A percentile compares a stretch with the other conserved stretches of the same genome.
Evolutionary conservation across 2,329 filamentous ascomycete genomes (phyloP).

Genomic region (Epichloe scottii): DNA sequence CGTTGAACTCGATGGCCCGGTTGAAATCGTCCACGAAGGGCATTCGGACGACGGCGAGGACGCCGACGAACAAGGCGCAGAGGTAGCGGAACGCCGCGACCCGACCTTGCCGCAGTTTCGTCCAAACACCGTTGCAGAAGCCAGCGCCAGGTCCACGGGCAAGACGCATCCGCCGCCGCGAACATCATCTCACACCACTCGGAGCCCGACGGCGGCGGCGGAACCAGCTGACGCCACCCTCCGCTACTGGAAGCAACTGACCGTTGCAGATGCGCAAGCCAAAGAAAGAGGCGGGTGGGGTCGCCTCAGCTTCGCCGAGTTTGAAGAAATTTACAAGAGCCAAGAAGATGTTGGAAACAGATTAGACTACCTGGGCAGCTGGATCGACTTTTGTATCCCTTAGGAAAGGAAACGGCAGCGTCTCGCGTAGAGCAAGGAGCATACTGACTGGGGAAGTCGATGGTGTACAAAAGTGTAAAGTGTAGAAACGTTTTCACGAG

Average conservation of each 20-base stretch:
- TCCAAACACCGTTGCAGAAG: conserved; percentile 33
- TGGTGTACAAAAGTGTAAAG: no score
- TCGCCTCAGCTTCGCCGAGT: conserved; percentile 65
- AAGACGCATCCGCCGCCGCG: background rate
- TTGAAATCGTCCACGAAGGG: conserved; percentile 14
- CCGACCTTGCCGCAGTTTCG: conserved; percentile 58
- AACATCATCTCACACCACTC: background rate
- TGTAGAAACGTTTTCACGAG: no score
- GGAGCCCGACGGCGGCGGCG: conserved; percentile 5
- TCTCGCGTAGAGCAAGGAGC: background rate
- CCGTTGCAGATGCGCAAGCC: conserved; percentile 56
- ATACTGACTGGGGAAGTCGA: no score
- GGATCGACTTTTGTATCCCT: conserved; percentile 74
- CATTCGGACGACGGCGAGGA: conserved; percentile 1
- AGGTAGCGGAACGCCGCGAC: conserved; percentile 29
- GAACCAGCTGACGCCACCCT: conserved; percentile 20
- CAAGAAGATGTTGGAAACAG: conserved; percentile 49
- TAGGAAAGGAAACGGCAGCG: conserved; percentile 18
- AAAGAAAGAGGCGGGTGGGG: conserved; percentile 65
- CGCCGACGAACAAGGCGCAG: conserved; percentile 9
- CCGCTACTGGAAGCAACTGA: conserved; percentile 41
- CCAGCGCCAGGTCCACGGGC: conserved; percentile 7
- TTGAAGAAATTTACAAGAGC: conserved; percentile 61
- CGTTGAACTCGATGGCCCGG: conserved; percentile 19
- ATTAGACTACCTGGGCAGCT: conserved; percentile 72